Percentiles rank a stretch among this genome's conserved stretches.
phyloP scores from a whole-genome alignment of 306 rosid genomes.

The Astragalus membranaceus region DNA sequence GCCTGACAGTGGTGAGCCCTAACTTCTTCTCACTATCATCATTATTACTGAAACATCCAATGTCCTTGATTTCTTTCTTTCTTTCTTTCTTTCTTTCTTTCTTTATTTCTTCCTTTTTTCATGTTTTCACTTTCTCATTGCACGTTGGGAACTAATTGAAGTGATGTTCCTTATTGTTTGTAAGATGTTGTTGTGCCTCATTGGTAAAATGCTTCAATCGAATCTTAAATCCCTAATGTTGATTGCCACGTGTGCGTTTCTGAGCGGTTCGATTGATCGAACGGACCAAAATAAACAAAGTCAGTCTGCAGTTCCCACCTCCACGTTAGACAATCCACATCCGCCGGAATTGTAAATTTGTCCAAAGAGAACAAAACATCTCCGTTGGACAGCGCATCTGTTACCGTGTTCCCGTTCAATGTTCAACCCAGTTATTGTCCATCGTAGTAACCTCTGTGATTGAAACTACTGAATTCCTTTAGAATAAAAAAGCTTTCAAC shows the following conservation, averaged over 20 bases:
- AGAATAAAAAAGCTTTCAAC: background rate
- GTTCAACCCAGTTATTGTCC: background rate
- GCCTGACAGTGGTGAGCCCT: too few relatives aligned
- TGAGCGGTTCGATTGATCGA: too few relatives aligned
- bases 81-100: too few relatives aligned
- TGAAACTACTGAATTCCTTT: background rate
- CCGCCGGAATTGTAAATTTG: too few relatives aligned
- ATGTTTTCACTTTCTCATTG: background rate
- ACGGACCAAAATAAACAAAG: too few relatives aligned
- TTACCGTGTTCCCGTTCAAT: background rate
- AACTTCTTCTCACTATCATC: too few relatives aligned
- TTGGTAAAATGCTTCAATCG: background rate
- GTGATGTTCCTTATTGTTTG: background rate
- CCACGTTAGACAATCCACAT: too few relatives aligned
- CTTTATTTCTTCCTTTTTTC: background rate
- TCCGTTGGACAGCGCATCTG: background rate
- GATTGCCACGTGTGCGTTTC: too few relatives aligned
- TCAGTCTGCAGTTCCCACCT: too few relatives aligned
- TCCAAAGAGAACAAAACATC: background rate
- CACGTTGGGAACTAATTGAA: background rate
- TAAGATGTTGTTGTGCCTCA: background rate
- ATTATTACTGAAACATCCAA: too few relatives aligned
- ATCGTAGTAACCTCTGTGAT: background rate
- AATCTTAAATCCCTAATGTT: background rate
- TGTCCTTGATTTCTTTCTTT: too few relatives aligned